Evolutionary conservation across 441 rosid genomes (phyloP), one percentile per base, ranked within the genome.

Genomic region (Pelargonium cotyledonis): DNA sequence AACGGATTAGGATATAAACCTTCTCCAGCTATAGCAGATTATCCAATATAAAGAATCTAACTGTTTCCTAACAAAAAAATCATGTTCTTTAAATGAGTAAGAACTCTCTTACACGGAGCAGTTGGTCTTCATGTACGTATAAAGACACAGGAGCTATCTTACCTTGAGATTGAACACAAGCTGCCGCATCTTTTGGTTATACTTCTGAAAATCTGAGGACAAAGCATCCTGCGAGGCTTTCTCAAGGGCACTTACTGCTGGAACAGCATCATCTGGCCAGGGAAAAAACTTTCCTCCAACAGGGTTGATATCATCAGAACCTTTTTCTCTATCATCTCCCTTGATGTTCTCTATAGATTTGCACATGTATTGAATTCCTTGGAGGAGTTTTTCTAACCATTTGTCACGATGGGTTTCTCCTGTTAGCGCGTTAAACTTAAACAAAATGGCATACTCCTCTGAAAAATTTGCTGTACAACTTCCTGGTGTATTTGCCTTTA

Each of bases 211-310:
- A 83, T 95, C 97, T 0, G 79, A 73, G n/a, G 89, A 79, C 73
- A 90, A 82, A 62, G 91, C 70, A 65, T 83, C 89, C 80, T 92
- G 93, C 11, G 88, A 82, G n/a, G 87, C 96, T 79, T 83, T 79
- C 89, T 95, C 99, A 75, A 95, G 96, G 65, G 93, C 89, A 75
- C 70, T 73, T 63, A 89, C 88, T 2, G 92, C 86, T 70, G 85
- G 78, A 81, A 92, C 90, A 70, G 95, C 96, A 79, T 80, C 89
- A 83, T 95, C 91, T 47, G 97, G 99, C 97, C 98, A 95, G 71
- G 77, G 64, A 70, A 91, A 90, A 46, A 72, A 68, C 67, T 81
- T 84, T 29, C 64, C 18, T 16, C 18, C 60, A 53, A 63, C 83
- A 72, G n/a, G 77, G 41, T 66, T 69, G 31, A 61, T 40, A 9